These are phyloP conservation scores for Scheffersomyces stipitis DNA, from an alignment of 805 yeast genomes.

Conservation along the genomic window DNA sequence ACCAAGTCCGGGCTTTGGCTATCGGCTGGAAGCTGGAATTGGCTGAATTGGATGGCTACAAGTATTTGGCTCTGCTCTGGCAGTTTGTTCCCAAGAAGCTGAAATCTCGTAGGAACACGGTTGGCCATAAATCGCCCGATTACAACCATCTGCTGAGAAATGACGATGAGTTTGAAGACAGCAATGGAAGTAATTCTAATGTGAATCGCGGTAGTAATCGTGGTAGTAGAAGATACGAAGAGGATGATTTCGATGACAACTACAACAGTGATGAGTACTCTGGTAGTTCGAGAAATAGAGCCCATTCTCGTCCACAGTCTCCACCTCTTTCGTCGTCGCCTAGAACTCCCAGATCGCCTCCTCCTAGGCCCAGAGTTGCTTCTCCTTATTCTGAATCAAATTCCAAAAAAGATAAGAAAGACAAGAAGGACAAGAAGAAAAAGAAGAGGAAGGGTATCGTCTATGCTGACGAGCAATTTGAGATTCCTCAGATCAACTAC, in stretches of 20 bases:
- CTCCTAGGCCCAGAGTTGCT: slow-evolving; percentile 24
- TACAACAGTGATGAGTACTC: too few species aligned
- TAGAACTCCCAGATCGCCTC: slow-evolving; percentile 15
- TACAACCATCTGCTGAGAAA: too few species aligned
- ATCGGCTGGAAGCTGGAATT: slow-evolving; percentile 68
- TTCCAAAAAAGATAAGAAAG: slow-evolving; percentile 3
- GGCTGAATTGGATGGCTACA: slow-evolving; percentile 47
- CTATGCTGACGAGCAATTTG: slow-evolving; percentile 50
- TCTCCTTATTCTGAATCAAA: slow-evolving; percentile 18
- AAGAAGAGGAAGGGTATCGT: slow-evolving; percentile 13
- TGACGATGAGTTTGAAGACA: too few species aligned
- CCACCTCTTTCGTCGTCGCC: slow-evolving; percentile 4
- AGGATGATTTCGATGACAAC: slow-evolving; percentile 6
- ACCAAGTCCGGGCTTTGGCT: slow-evolving; percentile 51
- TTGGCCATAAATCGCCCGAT: too few species aligned
- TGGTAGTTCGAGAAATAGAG: slow-evolving; percentile 1
- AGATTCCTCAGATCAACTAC: slow-evolving; percentile 68
- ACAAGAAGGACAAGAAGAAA: slow-evolving; percentile 13
- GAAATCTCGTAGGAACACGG: slow-evolving; percentile 15
- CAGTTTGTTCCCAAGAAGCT: slow-evolving; percentile 39
- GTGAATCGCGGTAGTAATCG: background rate
- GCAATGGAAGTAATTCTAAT: too few species aligned
- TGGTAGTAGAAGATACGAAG: too few species aligned
- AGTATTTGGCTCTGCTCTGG: slow-evolving; percentile 48
- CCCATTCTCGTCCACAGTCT: background rate